Base-by-base conservation (phyloP, 768 basidiomycete species). In the Dendrothele bispora region DNA sequence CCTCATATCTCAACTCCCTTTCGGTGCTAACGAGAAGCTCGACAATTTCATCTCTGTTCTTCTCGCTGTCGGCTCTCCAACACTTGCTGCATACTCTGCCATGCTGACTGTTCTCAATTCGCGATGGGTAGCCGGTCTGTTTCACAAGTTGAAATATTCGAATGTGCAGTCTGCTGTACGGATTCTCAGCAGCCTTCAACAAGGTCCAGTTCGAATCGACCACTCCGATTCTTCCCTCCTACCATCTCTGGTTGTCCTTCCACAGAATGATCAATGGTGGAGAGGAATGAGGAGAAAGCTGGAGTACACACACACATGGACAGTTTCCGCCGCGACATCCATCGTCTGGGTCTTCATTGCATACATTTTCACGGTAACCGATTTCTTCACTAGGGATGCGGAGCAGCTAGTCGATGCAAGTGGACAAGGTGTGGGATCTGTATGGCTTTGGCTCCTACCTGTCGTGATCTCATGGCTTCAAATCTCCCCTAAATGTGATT, bases 1-100 rank as follows among this genome's bases (percentile, higher is more conserved):
- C 1, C 51, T 79, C 7, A 59, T 78, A 17, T 74, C 75, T 0
- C 75, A 76, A 39, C 67, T 79, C n/a, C 78, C 76, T 0, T 79
- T 75, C 21, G 75, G 75, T 7, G 64, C 69, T 25, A 60, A 52
- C 10, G 65, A 66, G 42, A 67, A 57, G 22, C 51, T 64, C n/a
- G 72, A 74, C 17, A 74, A 77, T 43, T 56, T 77, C 30, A 61
- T 67, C 51, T 69, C 73, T 7, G 66, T 69, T 17, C 12, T 78
- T 7, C 59, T 78, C 28, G 69, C 73, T 1, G 54, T 78, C 21
- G 77, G 76, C 1, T 75, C 72, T 0, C 76, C 76, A 0, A 56
- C 57, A 3, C 67, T 78, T 3, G 73, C 77, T 1, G 70, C 67
- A 4, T 78, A 76, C 53, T 77, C 77, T 1, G 46, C 77, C 7